These are phyloP conservation scores for Colletotrichum aenigma DNA, from an alignment of 2,329 filamentous ascomycete species.

Conservation along the genomic window DNA sequence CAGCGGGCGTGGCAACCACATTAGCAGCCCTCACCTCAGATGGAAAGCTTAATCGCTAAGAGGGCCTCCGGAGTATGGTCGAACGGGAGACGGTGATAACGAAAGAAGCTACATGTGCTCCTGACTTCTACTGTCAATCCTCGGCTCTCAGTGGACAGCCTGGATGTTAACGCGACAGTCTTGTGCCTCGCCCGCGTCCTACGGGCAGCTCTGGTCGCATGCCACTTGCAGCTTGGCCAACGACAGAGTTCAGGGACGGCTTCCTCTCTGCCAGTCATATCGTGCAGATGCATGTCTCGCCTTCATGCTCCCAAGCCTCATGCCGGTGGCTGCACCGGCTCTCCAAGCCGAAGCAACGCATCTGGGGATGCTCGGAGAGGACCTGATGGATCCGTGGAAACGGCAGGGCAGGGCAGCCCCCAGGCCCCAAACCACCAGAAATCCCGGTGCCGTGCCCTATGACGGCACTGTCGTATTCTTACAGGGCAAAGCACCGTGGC, in stretches of 20 bases:
- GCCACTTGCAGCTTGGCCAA: not conserved
- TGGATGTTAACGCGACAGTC: not conserved
- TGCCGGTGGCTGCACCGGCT: slow-evolving; percentile 14
- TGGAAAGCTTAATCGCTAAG: slow-evolving; percentile 10
- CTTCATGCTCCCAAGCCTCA: slow-evolving; percentile 6
- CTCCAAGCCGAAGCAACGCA: not conserved
- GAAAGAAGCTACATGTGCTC: not conserved
- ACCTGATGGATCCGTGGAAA: not conserved
- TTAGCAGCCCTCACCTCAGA: not conserved
- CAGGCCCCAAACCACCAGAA: not conserved
- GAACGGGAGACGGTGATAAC: not conserved
- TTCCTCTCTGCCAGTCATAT: slow-evolving; percentile 1
- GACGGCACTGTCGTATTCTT: not conserved
- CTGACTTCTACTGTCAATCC: not conserved
- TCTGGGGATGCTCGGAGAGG: not conserved
- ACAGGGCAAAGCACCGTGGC: not conserved
- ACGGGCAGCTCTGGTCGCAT: not conserved
- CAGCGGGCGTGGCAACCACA: slow-evolving; percentile 5
- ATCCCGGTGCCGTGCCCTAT: not conserved
- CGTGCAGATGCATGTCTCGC: slow-evolving; percentile 12
- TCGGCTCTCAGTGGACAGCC: not conserved
- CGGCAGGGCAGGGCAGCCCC: not conserved
- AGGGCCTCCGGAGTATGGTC: not conserved
- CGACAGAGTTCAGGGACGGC: slow-evolving; percentile 1
- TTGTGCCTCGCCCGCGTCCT: not conserved